Conservation (phyloP, 495 filamentous ascomycete species). For the Aspergillus bridgeri region DNA sequence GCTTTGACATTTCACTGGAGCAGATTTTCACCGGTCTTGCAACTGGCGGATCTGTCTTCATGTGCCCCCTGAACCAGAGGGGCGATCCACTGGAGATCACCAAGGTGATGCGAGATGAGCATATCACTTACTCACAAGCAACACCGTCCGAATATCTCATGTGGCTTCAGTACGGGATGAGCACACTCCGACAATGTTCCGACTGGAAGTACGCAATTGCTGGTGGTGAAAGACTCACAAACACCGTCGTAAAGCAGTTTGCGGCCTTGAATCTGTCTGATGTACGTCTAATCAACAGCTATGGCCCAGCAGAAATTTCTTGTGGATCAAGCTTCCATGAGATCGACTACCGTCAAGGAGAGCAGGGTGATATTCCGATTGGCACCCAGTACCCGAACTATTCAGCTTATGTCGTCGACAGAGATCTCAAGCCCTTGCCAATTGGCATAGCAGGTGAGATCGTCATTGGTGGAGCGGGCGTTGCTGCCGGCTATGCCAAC, state of each 20-base stretch:
- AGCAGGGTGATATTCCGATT: constrained; percentile 15
- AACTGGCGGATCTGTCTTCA: constrained; percentile 29
- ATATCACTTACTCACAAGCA: constrained; percentile 32
- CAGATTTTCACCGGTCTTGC: constrained; percentile 22
- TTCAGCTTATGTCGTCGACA: constrained; percentile 39
- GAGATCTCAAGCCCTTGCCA: constrained; percentile 31
- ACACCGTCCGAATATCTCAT: constrained; percentile 40
- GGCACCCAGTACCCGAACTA: constrained; percentile 39
- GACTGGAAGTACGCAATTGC: constrained; percentile 23
- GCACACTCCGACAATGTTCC: constrained; percentile 4
- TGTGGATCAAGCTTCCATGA: constrained; percentile 1
- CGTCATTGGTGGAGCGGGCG: constrained; percentile 37
- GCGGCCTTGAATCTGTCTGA: background rate
- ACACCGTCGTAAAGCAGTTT: constrained; percentile 11
- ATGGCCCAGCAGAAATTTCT: constrained; percentile 6
- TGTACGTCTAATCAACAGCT: constrained; percentile 3
- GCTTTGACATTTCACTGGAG: constrained; percentile 24
- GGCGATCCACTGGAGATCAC: constrained; percentile 27
- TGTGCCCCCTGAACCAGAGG: constrained; percentile 18
- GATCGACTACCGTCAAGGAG: constrained; percentile 1
- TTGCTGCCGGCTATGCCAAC: constrained; percentile 38
- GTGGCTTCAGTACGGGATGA: constrained; percentile 27
- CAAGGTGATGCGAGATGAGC: constrained; percentile 26
- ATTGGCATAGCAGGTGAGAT: constrained; percentile 42
- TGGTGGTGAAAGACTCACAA: constrained; percentile 24